These are phyloP conservation scores for Pseudocercospora fuligena DNA, from an alignment of 2,329 filamentous ascomycete species.

Conservation along the genomic window DNA sequence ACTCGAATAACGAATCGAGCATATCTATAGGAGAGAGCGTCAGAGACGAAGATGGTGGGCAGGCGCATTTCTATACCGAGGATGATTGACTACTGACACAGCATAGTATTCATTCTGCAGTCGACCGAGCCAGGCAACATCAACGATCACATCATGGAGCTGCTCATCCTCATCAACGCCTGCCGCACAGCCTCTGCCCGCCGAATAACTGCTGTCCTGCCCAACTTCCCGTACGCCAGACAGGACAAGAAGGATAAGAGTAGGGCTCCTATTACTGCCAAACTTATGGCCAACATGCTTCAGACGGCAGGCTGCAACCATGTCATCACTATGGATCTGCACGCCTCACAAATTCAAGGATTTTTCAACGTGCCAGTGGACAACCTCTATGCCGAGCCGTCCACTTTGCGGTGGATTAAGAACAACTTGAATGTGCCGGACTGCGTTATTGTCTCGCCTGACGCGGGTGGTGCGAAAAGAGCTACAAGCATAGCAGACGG, in stretches of 20 bases:
- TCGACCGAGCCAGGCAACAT: slow-evolving; percentile 94
- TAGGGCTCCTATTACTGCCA: slow-evolving; percentile 93
- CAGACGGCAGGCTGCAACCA: slow-evolving; percentile 92
- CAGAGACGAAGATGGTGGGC: slow-evolving; percentile 85
- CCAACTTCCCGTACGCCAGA: slow-evolving; percentile 94
- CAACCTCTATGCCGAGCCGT: slow-evolving; percentile 92
- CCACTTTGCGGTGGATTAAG: slow-evolving; percentile 86
- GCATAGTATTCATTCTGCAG: slow-evolving; percentile 85
- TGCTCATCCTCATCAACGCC: slow-evolving; percentile 97
- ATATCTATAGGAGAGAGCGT: slow-evolving; percentile 96
- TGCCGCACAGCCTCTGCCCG: slow-evolving; percentile 85
- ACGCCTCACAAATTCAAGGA: slow-evolving; percentile 91
- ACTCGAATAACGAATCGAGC: slow-evolving; percentile 85
- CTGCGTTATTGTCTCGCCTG: slow-evolving; percentile 91
- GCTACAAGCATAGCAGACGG: slow-evolving; percentile 93
- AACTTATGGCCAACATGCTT: slow-evolving; percentile 96
- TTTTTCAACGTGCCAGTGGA: slow-evolving; percentile 87
- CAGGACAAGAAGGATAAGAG: slow-evolving; percentile 99
- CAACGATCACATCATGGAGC: slow-evolving; percentile 97
- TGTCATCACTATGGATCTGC: slow-evolving; percentile 95
- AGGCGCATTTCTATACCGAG: neutral
- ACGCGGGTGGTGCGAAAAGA: slow-evolving; percentile 91
- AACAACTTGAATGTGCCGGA: slow-evolving; percentile 82
- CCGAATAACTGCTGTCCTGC: slow-evolving; percentile 92
- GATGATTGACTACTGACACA: slow-evolving; percentile 13